A percentile compares a stretch with the other conserved stretches of the same genome.
These are phyloP conservation scores for Astrephomene gubernaculifera DNA, from an alignment of 139 green algal species.

Conservation along the genomic window DNA sequence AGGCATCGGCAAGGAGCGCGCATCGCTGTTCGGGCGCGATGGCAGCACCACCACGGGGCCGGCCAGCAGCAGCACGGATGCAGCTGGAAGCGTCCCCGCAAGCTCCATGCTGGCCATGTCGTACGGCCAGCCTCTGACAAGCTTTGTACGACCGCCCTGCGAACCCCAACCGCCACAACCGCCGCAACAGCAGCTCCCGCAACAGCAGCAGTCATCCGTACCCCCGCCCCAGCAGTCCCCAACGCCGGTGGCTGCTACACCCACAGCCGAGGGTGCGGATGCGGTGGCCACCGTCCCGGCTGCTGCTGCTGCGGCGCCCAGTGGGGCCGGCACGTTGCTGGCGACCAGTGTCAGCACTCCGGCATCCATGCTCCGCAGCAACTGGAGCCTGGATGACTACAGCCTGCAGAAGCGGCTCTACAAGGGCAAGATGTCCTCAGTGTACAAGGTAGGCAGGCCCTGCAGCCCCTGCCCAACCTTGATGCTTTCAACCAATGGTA, in stretches of 20 bases:
- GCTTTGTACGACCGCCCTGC: background rate
- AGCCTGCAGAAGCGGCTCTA: slow-evolving; percentile 15
- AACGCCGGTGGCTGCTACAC: too few species aligned
- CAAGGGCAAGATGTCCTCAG: slow-evolving; percentile 24
- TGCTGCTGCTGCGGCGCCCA: too few species aligned
- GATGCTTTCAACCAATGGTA: too few species aligned
- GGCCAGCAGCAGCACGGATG: too few species aligned
- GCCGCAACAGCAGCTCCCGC: background rate
- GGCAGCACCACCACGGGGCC: too few species aligned
- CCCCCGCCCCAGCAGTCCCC: too few species aligned
- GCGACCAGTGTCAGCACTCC: background rate
- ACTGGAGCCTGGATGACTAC: slow-evolving; percentile 23
- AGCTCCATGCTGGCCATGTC: background rate
- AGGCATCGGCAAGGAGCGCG: too few species aligned
- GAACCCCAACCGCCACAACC: background rate
- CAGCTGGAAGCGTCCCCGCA: background rate
- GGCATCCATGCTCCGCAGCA: background rate
- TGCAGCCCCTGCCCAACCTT: too few species aligned
- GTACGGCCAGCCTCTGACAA: background rate
- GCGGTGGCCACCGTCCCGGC: too few species aligned
- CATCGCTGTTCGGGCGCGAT: too few species aligned
- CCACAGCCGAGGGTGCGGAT: too few species aligned
- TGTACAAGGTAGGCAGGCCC: slow-evolving; percentile 23
- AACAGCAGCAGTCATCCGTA: too few species aligned
- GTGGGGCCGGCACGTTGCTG: background rate